Evolutionary conservation across 768 basidiomycete species (phyloP).

Genomic region (Rhizopogon salebrosus): DNA sequence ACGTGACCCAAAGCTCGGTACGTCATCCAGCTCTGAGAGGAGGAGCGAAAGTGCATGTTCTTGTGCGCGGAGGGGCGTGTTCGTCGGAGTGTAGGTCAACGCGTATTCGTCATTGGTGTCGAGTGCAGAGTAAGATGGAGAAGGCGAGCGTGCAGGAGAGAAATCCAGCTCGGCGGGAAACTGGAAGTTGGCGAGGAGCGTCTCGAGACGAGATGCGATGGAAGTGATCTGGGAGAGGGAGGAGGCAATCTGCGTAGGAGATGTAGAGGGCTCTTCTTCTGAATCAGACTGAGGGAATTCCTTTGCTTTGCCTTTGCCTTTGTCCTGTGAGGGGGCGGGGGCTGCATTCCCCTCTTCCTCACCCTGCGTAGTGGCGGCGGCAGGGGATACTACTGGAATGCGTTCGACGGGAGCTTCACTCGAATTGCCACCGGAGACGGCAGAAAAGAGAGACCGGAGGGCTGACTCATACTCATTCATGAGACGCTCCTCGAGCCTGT

Average conservation of each 20-base stretch:
- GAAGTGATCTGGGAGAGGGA: conserved; percentile 35
- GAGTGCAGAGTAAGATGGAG: conserved; percentile 5
- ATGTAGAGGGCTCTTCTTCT: conserved; percentile 10
- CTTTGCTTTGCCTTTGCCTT: conserved; percentile 37
- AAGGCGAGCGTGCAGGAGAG: conserved; percentile 14
- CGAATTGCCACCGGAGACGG: not conserved
- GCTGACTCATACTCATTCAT: conserved; percentile 1
- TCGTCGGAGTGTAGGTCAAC: conserved; percentile 53
- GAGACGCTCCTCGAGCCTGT: not conserved
- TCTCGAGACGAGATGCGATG: conserved; percentile 37
- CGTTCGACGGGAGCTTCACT: not conserved
- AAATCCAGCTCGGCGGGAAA: conserved; percentile 30
- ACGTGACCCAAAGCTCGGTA: conserved; percentile 57
- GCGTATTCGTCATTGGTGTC: conserved; percentile 17
- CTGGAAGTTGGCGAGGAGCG: conserved; percentile 33
- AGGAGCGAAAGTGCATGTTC: conserved; percentile 56
- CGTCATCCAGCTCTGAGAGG: conserved; percentile 50
- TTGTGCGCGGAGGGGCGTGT: conserved; percentile 58
- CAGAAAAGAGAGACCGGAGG: not conserved
- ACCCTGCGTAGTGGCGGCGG: not conserved
- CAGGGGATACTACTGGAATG: not conserved
- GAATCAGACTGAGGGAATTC: conserved; percentile 8
- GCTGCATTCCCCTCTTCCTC: not conserved
- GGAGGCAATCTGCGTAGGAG: not conserved
- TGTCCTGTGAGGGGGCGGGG: conserved; percentile 1